These are phyloP conservation scores for Exophiala phaeomuriformis DNA, from an alignment of 2,329 filamentous ascomycete species.

Conservation along the genomic window DNA sequence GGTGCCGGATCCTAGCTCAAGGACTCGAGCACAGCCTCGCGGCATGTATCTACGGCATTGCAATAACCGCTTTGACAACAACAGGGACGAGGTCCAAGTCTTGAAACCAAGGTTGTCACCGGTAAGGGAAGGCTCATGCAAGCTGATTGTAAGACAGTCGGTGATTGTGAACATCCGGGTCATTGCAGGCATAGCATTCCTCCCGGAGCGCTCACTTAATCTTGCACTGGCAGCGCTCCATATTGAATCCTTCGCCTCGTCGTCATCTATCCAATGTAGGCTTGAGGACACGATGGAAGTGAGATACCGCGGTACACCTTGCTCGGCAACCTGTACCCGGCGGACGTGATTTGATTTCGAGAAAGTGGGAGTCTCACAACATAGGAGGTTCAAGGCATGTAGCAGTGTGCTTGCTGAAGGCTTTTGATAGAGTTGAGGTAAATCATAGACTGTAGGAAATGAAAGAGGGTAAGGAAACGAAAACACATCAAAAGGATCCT, in stretches of 20 bases:
- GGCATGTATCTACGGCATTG: slow-evolving; percentile 28
- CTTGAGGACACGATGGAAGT: slow-evolving; percentile 42
- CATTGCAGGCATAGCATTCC: slow-evolving; percentile 60
- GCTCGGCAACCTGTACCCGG: slow-evolving; percentile 32
- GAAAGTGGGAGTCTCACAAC: slow-evolving; percentile 53
- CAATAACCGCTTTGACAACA: slow-evolving; percentile 66
- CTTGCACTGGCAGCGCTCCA: slow-evolving; percentile 75
- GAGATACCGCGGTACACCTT: slow-evolving; percentile 40
- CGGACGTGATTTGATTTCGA: slow-evolving; percentile 27
- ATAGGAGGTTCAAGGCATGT: slow-evolving; percentile 58
- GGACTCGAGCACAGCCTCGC: slow-evolving; percentile 33
- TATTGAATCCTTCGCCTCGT: slow-evolving; percentile 38
- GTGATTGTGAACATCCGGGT: slow-evolving; percentile 53
- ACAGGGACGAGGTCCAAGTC: slow-evolving; percentile 88
- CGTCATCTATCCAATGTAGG: slow-evolving; percentile 40
- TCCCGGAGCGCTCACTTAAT: slow-evolving; percentile 77
- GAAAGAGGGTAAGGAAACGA: slow-evolving; percentile 1
- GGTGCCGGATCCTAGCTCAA: slow-evolving; percentile 86
- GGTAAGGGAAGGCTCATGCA: slow-evolving; percentile 81
- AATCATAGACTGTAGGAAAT: slow-evolving; percentile 50
- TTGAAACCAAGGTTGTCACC: slow-evolving; percentile 86
- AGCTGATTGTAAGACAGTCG: slow-evolving; percentile 54
- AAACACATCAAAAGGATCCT: not conserved
- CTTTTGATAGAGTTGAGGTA: slow-evolving; percentile 75
- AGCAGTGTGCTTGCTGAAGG: slow-evolving; percentile 61